Evolutionary conservation across 164 flowering plant species (phyloP), one percentile per base, ranked within the genome.

Genomic region (Vitis riparia): DNA sequence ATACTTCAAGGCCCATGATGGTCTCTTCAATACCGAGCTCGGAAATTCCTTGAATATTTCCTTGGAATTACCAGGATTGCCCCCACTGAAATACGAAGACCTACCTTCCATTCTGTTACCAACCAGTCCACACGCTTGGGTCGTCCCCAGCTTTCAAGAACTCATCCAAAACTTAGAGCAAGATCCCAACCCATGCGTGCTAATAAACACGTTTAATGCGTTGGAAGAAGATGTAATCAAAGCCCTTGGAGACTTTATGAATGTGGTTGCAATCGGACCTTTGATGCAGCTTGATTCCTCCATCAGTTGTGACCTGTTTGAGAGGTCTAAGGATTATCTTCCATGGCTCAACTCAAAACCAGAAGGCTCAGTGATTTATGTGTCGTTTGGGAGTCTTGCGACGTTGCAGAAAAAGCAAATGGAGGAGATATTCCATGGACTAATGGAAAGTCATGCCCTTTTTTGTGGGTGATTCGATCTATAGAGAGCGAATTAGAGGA

Each of bases 381-480:
- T 67, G 5, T 71, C 79, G 0, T 71, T 68, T 27, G 75, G 79
- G 9, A 71, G 62, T 51, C 3, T 71, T 3, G 56, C 70, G 2
- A 63, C 23, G 15, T 55, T 70, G 15, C 11, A 51, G 15, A 52
- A 60, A 66, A 16, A 55, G 37, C 79, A 82, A 53, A 63, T 69
- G 77, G 69, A 63, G 16, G 77, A 72, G 75, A 70, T 79, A 4
- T 68, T n/a, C 5, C 8, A 47, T 3, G 85, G 74, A 30, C 14
- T 82, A 37, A 1, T 53, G 0, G 67, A 52, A 14, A 62, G 50
- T 17, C 53, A 57, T 37, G 17, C 5, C 73, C 76, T 7, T 82
- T 82, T 69, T 53, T 81, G 59, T 81, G 82, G 81, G 84, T 81
- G 17, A 60, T 79, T 6, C 29, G 80, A 23, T 55, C 58, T 11